Evolutionary conservation across 176 grass and related monocot species (phyloP), one percentile per base, ranked within the genome.

Genomic region (Raddia guianensis): DNA sequence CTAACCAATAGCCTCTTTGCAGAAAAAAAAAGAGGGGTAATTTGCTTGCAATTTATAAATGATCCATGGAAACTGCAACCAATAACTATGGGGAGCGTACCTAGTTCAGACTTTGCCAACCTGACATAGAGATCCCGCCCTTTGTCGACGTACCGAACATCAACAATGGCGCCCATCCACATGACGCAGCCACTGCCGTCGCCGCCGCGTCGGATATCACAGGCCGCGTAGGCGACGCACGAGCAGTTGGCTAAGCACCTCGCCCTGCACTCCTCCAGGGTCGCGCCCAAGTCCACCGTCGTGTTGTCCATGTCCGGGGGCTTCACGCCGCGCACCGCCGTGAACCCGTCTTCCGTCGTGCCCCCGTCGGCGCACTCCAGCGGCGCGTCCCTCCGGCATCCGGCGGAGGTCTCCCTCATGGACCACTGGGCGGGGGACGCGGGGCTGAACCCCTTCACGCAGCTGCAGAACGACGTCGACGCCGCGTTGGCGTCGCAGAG

Each of bases 221-320:
- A 44, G 0, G 69, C 5, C 0, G 92, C 86, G 55, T 89, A 94
- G 21, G 89, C 92, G 37, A 80, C 2, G 44, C 89, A 91, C 0
- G 92, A 94, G 16, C 92, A 91, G 72, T 94, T 84, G 37, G 59
- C 56, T 0, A 21, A 16, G 76, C 89, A 94, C 59, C 76, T 33
- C 45, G 49, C 80, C 5, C 63, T 7, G 68, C 76, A 87, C 71
- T 61, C 12, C 72, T 86, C 49, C 74, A 86, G 2, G 11, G 10
- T 64, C 2, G 46, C 46, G 19, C 15, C 12, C 8, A 3, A 16
- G 71, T 93, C 85, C 14, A 60, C 50, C 0, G 55, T 40, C 2
- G 13, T 66, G 10, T 63, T 77, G 78, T 72, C 4, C 35, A 34
- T 72, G 18, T 86, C 82, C 0, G 88, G 85, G 13, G 90, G 76